Conservation (phyloP, 805 yeast species). For the Candida quercuum region DNA sequence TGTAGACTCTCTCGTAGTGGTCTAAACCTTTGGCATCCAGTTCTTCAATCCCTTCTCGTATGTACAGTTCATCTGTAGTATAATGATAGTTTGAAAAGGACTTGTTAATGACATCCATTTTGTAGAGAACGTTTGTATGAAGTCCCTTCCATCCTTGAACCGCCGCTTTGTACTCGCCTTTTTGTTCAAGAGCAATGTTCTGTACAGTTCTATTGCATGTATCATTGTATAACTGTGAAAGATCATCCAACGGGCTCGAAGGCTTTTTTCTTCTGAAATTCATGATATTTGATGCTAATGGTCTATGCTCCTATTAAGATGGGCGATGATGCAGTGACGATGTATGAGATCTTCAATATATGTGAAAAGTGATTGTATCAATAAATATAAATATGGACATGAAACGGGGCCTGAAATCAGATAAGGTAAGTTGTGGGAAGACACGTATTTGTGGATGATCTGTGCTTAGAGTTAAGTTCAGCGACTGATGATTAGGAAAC, state of each 20-base stretch:
- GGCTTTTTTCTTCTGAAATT: constrained; percentile 53
- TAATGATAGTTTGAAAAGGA: constrained; percentile 27
- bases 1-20: constrained; percentile 33
- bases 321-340: too few species aligned
- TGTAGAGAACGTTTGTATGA: constrained; percentile 55
- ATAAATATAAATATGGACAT: too few species aligned
- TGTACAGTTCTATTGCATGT: constrained; percentile 54
- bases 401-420: too few species aligned
- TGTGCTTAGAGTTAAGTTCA: background rate
- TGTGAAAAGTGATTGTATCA: background rate
- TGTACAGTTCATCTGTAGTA: constrained; percentile 40
- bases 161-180: constrained; percentile 46
- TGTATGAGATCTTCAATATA: background rate
- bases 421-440: too few species aligned
- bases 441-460: too few species aligned
- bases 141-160: constrained; percentile 69
- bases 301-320: too few species aligned
- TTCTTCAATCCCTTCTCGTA: constrained; percentile 26
- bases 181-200: constrained; percentile 55
- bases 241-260: constrained; percentile 51
- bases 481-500: too few species aligned
- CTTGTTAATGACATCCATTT: constrained; percentile 48
- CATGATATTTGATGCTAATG: too few species aligned
- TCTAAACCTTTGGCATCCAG: constrained; percentile 23
- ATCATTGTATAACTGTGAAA: constrained; percentile 56